phyloP scores from a whole-genome alignment of 2,329 filamentous ascomycete genomes.

The Hymenoscyphus occultus region DNA sequence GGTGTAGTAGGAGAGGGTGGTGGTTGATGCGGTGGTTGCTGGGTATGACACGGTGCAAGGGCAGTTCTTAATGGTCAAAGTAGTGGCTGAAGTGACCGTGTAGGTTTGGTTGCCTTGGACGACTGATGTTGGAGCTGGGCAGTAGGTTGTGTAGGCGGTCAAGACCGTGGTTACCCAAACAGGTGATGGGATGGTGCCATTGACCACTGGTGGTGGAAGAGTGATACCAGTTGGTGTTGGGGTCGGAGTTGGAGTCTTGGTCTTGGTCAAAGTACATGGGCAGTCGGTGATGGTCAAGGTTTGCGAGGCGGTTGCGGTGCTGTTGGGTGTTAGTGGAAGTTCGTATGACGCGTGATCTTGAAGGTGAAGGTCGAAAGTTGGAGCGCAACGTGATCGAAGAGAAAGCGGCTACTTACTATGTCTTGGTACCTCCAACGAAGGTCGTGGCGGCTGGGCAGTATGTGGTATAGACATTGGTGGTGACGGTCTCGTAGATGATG shows the following conservation, averaged over 20 bases:
- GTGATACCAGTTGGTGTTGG: conserved; percentile 5
- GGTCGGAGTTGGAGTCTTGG: conserved; percentile 6
- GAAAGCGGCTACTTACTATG: conserved; percentile 43
- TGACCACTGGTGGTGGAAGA: not conserved
- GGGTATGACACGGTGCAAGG: conserved; percentile 18
- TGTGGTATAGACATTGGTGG: conserved; percentile 40
- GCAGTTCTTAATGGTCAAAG: conserved; percentile 18
- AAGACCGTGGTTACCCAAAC: conserved; percentile 9
- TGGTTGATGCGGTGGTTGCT: conserved; percentile 16
- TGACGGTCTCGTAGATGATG: conserved; percentile 43
- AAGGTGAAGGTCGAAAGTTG: conserved; percentile 8
- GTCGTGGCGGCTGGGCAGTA: conserved; percentile 49
- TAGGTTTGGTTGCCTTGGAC: conserved; percentile 21
- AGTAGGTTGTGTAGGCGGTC: conserved; percentile 20
- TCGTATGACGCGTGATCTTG: conserved; percentile 7
- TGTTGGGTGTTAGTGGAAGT: conserved; percentile 36
- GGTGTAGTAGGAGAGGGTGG: conserved; percentile 17
- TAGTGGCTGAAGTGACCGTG: conserved; percentile 16
- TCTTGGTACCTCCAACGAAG: conserved; percentile 41
- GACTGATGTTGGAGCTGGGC: conserved; percentile 18
- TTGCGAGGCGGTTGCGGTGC: conserved; percentile 59
- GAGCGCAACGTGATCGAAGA: conserved; percentile 10
- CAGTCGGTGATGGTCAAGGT: conserved; percentile 48
- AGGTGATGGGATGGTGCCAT: not conserved
- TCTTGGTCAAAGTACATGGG: conserved; percentile 31